Percentiles rank a stretch among this genome's conserved stretches.
phyloP scores from a whole-genome alignment of 2,329 filamentous ascomycete species.

The Ophiostoma pallidulum region DNA sequence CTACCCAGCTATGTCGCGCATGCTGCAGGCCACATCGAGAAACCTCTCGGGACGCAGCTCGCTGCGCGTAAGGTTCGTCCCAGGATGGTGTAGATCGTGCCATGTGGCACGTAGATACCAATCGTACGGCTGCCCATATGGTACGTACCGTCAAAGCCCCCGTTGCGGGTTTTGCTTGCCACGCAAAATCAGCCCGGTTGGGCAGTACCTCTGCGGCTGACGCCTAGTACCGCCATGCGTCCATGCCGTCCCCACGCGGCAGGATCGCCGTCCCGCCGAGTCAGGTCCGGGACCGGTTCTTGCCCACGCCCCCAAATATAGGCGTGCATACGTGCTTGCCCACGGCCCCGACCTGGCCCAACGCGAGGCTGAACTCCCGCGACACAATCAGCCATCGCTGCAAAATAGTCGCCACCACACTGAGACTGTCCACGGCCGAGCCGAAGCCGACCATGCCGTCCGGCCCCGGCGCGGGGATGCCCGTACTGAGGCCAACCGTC shows the following conservation, averaged over 20 bases:
- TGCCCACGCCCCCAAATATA: constrained; percentile 9
- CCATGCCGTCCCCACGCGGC: background rate
- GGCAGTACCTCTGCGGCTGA: background rate
- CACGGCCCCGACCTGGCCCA: background rate
- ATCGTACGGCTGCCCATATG: constrained; percentile 8
- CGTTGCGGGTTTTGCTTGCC: too few relatives aligned
- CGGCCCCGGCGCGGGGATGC: constrained; percentile 6
- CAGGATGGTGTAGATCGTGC: constrained; percentile 1
- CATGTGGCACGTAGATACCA: constrained; percentile 4
- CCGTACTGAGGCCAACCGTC: constrained; percentile 5
- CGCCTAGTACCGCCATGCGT: constrained; percentile 10
- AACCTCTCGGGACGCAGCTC: constrained; percentile 2
- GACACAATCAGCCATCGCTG: background rate
- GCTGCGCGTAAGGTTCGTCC: constrained; percentile 1
- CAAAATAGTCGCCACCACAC: constrained; percentile 1
- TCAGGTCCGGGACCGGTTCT: constrained; percentile 2
- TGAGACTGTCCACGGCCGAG: constrained; percentile 3
- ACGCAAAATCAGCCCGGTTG: too few relatives aligned
- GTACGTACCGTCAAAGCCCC: background rate
- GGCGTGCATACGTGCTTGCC: background rate
- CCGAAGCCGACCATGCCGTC: constrained; percentile 6
- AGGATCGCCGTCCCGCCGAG: background rate
- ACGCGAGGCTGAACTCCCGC: constrained; percentile 7
- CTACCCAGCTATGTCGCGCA: background rate
- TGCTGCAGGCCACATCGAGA: constrained; percentile 5